These are phyloP conservation scores for Naematelia encephala DNA, from an alignment of 768 basidiomycete species.

Conservation along the genomic window DNA sequence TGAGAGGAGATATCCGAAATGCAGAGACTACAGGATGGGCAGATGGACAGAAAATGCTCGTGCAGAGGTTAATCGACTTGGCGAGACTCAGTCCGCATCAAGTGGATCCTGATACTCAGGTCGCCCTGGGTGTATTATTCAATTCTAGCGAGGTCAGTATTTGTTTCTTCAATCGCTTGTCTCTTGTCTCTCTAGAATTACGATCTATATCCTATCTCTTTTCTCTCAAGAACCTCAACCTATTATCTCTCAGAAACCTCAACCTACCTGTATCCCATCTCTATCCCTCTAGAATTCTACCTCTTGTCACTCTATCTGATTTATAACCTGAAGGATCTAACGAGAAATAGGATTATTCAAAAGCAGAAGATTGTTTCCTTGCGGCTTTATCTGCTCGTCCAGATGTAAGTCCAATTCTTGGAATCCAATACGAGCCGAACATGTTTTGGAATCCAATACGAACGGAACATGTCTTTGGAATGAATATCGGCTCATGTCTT, in stretches of 20 bases:
- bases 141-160: constrained; percentile 77
- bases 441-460: background rate
- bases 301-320: no score
- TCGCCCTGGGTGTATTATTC: constrained; percentile 86
- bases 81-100: constrained; percentile 61
- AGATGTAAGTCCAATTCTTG: constrained; percentile 57
- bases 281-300: no score
- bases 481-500: constrained; percentile 1
- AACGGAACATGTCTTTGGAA: background rate
- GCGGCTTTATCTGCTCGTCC: constrained; percentile 83
- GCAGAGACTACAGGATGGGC: background rate
- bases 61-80: constrained; percentile 76
- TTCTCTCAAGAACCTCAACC: no score
- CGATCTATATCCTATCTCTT: no score
- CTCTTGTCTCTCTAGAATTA: no score
- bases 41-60: constrained; percentile 55
- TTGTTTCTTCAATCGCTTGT: constrained; percentile 6
- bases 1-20: background rate
- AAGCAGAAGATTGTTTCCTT: constrained; percentile 90
- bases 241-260: no score
- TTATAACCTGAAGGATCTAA: no score
- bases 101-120: constrained; percentile 91
- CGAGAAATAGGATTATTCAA: constrained; percentile 70
- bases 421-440: background rate
- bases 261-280: no score